A percentile compares a stretch with the other conserved stretches of the same genome.
Evolutionary conservation across 257 asterid genomes (phyloP).

Genomic region (Fraxinus cuspidata): DNA sequence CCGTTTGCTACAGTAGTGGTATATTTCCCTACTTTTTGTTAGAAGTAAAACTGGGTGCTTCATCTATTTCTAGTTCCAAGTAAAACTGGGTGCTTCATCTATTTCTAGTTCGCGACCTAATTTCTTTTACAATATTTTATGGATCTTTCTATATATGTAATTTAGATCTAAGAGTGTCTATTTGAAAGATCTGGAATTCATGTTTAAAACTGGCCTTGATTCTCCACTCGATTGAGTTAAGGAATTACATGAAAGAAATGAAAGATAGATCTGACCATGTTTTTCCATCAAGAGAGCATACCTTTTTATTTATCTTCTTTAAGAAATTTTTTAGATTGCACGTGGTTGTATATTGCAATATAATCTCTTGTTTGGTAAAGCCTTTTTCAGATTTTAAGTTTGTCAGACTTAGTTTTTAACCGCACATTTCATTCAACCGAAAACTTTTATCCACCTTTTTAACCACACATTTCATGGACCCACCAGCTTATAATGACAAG

Average conservation of each 20-base stretch:
- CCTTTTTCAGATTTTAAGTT: too few species aligned
- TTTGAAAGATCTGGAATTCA: not conserved
- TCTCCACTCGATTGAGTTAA: not conserved
- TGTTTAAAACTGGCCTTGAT: not conserved
- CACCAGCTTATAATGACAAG: too few species aligned
- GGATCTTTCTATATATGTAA: not conserved
- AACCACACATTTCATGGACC: too few species aligned
- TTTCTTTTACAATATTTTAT: slow-evolving; percentile 7
- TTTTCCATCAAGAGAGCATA: not conserved
- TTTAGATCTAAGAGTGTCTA: not conserved
- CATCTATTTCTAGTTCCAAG: slow-evolving; percentile 3
- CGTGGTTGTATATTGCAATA: not conserved
- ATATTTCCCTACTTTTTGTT: slow-evolving; percentile 26
- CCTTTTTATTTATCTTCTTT: slow-evolving; percentile 4
- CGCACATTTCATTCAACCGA: too few species aligned
- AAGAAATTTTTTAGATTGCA: too few species aligned
- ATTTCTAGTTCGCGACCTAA: not conserved
- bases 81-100: not conserved
- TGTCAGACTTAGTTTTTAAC: too few species aligned
- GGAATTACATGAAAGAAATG: not conserved
- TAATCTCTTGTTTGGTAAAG: too few species aligned
- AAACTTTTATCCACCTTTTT: too few species aligned
- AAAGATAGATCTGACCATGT: not conserved
- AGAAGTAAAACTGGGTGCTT: not conserved
- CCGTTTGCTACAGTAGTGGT: slow-evolving; percentile 97